phyloP scores from a whole-genome alignment of 805 yeast genomes.

The Isabelozyma pseudorhagii region DNA sequence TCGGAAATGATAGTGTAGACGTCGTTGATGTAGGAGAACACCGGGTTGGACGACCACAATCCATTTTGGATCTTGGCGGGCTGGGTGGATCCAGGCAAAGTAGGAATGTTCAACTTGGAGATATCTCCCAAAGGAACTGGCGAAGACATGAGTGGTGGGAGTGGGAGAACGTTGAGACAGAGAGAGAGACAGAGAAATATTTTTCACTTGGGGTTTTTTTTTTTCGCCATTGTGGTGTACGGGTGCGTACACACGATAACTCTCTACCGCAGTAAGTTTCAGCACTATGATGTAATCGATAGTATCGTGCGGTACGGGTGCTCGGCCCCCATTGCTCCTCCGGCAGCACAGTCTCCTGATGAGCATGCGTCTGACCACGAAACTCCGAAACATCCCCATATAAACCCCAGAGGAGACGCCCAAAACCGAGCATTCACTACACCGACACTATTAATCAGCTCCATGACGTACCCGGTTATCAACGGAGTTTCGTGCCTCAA shows the following conservation, averaged over 20 bases:
- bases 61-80: constrained; percentile 48
- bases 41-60: constrained; percentile 81
- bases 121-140: constrained; percentile 58
- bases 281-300: background rate
- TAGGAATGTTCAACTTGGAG: constrained; percentile 53
- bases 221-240: no score
- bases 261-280: background rate
- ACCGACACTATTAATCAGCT: no score
- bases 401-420: background rate
- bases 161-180: background rate
- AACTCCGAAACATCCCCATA: background rate
- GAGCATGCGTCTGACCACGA: background rate
- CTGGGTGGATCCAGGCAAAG: constrained; percentile 55
- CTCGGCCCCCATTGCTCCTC: background rate
- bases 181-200: background rate
- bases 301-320: background rate
- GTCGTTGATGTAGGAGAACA: constrained; percentile 73
- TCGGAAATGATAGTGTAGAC: constrained; percentile 68
- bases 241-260: background rate
- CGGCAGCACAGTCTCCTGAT: background rate
- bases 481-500: constrained; percentile 56
- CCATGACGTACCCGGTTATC: constrained; percentile 38
- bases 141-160: constrained; percentile 10
- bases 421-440: no score
- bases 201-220: background rate